Evolutionary conservation across 2,329 filamentous ascomycete genomes (phyloP), one percentile per base, ranked within the genome.

Genomic region (Pseudocercospora fuligena): DNA sequence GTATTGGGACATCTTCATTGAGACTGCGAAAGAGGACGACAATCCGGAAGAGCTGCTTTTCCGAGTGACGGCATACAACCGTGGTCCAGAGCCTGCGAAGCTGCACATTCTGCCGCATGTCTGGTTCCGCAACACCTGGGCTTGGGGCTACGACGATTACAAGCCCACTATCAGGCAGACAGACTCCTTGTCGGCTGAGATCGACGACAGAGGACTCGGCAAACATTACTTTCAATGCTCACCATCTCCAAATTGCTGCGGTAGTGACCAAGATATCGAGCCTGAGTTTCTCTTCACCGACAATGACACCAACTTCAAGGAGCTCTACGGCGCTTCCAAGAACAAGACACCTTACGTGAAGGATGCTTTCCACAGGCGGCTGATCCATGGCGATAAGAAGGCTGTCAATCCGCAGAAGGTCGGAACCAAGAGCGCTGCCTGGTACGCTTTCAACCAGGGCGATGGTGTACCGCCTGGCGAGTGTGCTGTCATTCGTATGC

Each of bases 41-140:
- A 91, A 97, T 74, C 90, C 93, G 23, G 94, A 98, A 29, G 93
- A 97, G 81, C 84, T 98, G 12, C 84, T 97, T 31, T 98, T 97
- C 83, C 92, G 95, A 75, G 91, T 98, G 53, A 97, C 94, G 11
- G 94, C 94, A 53, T 98, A 95, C 90, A 98, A 98, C 78, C 88
- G 95, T 73, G 94, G 95, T 16, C 92, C 93, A 6, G 92, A 97
- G 61, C 89, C 92, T 14, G 94, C 95, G 14, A 94, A 93, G 23
- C 83, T 98, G 63, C 95, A 98, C 80, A 97, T 98, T 75, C 84
- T 97, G 51, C 94, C 94, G 8, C 95, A 98, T 67, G 88, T 97
- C 61, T 97, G 94, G 93, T 98, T 97, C 83, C 89, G 94, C 70
- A 98, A 98, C 79, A 97, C 94, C 2, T 98, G 95, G 95, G 88